These are phyloP conservation scores for Nemania sp. DNA, from an alignment of 2,329 filamentous ascomycete species.

Conservation along the genomic window DNA sequence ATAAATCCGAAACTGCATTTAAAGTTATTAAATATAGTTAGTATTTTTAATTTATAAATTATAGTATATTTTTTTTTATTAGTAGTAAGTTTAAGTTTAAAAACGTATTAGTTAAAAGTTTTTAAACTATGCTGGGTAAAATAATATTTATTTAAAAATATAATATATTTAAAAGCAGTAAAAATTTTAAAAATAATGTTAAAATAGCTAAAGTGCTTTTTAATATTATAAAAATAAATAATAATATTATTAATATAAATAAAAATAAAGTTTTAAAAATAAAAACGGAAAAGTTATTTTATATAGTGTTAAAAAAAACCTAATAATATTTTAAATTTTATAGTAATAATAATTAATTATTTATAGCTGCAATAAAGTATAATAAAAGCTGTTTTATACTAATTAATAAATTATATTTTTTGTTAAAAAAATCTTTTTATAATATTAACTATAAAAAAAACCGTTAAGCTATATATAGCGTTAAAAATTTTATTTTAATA, in stretches of 20 bases:
- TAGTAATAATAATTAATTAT: neutral
- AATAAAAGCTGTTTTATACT: neutral
- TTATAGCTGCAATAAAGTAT: neutral
- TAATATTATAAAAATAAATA: neutral
- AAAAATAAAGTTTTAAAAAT: too few species aligned
- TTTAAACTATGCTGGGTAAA: neutral
- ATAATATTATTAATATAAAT: slow-evolving; percentile 1
- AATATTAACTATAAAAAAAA: neutral
- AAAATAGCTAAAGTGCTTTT: neutral
- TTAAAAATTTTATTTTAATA: neutral
- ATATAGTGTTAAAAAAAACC: neutral
- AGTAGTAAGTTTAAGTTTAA: neutral
- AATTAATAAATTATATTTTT: neutral
- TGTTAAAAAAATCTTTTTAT: slow-evolving; percentile 1
- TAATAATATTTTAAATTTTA: neutral
- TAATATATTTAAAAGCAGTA: neutral
- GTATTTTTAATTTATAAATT: neutral
- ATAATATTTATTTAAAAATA: neutral
- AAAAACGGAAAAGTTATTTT: too few species aligned
- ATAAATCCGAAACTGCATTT: neutral
- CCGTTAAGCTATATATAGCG: neutral
- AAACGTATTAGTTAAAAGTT: neutral
- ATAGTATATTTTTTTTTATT: neutral
- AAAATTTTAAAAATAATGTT: neutral
- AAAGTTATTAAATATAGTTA: neutral